These are phyloP conservation scores for Lagenaria siceraria DNA, from an alignment of 306 rosid species.

Conservation along the genomic window DNA sequence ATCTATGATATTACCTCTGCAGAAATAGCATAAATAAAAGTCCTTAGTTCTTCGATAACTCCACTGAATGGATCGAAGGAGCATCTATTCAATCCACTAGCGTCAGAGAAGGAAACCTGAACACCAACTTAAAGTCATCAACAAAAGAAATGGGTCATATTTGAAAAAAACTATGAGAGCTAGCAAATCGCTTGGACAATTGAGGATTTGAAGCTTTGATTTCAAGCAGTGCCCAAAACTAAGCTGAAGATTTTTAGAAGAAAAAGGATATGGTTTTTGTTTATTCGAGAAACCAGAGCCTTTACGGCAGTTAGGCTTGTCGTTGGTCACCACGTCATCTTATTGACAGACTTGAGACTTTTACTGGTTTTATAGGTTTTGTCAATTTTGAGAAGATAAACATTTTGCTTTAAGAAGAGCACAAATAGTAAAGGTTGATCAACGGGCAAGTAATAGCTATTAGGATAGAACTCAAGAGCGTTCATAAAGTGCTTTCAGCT, in stretches of 20 bases:
- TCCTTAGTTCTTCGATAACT: slow-evolving; percentile 68
- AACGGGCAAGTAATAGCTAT: not conserved
- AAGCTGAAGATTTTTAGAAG: not conserved
- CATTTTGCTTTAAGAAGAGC: not conserved
- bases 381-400: not conserved
- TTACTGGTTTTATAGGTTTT: not conserved
- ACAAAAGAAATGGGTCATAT: not conserved
- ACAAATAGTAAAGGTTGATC: not conserved
- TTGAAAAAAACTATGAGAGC: not conserved
- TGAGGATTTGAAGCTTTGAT: no score
- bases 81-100: slow-evolving; percentile 50
- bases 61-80: slow-evolving; percentile 81
- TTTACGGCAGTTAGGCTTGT: not conserved
- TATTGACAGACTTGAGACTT: not conserved
- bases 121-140: slow-evolving; percentile 8
- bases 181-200: not conserved
- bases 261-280: not conserved
- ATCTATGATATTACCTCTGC: slow-evolving; percentile 30
- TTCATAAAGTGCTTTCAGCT: no score
- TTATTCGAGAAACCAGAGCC: not conserved
- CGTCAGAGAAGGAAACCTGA: slow-evolving; percentile 41
- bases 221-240: not conserved
- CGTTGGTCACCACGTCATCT: not conserved
- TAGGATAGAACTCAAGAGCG: slow-evolving; percentile 3
- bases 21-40: slow-evolving; percentile 50